These are phyloP conservation scores for Nadsonia starkeyi-henricii DNA, from an alignment of 1,139 yeast species.

Conservation along the genomic window DNA sequence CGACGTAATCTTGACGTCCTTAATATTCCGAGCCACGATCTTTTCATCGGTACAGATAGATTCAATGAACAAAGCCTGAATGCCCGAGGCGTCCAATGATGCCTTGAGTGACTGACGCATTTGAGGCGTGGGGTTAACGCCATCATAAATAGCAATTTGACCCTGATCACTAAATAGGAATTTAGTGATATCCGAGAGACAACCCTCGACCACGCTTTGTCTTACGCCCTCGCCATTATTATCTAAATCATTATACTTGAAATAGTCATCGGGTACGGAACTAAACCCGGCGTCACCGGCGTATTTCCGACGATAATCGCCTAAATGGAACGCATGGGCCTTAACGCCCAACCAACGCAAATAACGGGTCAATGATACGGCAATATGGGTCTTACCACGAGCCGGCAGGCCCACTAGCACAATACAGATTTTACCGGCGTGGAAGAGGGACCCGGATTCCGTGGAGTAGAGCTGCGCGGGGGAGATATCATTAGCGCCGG, in stretches of 20 bases:
- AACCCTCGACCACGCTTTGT: constrained; percentile 43
- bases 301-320: constrained; percentile 61
- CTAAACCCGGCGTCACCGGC: constrained; percentile 28
- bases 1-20: constrained; percentile 66
- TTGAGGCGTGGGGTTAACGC: constrained; percentile 69
- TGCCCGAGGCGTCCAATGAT: constrained; percentile 40
- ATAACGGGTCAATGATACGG: constrained; percentile 83
- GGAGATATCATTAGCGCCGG: constrained; percentile 26
- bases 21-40: constrained; percentile 61
- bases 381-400: constrained; percentile 85
- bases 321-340: constrained; percentile 82
- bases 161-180: constrained; percentile 69
- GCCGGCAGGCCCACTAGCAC: constrained; percentile 92
- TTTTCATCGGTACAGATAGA: constrained; percentile 65
- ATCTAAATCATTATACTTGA: constrained; percentile 39
- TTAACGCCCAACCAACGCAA: constrained; percentile 89
- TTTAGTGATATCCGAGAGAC: constrained; percentile 52
- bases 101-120: constrained; percentile 48
- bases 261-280: constrained; percentile 52
- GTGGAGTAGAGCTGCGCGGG: constrained; percentile 85
- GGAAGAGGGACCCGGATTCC: constrained; percentile 79
- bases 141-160: constrained; percentile 93
- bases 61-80: constrained; percentile 79
- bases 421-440: constrained; percentile 87
- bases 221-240: constrained; percentile 46